Base-by-base conservation (phyloP, 345 rosid genomes). In the Eucalyptus brandiana region DNA sequence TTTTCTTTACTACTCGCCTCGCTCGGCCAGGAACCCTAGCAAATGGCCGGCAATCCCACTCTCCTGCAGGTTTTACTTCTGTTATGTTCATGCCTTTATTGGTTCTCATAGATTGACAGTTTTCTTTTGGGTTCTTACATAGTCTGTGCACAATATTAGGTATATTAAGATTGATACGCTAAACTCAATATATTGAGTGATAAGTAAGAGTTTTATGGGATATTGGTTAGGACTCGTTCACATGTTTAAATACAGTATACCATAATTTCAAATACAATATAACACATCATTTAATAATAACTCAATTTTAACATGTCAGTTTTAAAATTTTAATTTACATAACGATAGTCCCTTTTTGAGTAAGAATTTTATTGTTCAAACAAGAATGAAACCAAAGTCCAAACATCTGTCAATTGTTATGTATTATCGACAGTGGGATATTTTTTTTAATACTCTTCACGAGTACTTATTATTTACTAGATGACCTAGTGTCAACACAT, bases 31-130 rank as follows among this genome's bases (percentile, higher is more conserved):
- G 90, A 91, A 93, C 88, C 91, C 90, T 26, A 91, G 91, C 89
- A 96, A 96, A 87, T 97, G 98, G 98, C 99, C 99, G 65, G 51
- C 92, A 37, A 93, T 90, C 45, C 98, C 97, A 51, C 86, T 93
- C 26, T 86, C 92, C 83, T 93, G 93, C 94, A 96, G 98, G 98
- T 96, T 76, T 34, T 76, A 1, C 83, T 72, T 37, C 23, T 5
- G 44, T 28, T 6, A 89, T 9, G 62, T 34, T 87, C 65, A 58
- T 18, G 48, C 50, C 50, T 87, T 32, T 9, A 24, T 28, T 58
- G 42, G 60, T 87, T 56, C 69, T 40, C 72, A 11, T 89, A 90
- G 7, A 85, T 90, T 5, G 83, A 19, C 42, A 37, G 24, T 90
- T 90, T 86, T 91, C 92, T 44, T 91, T 90, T 32, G 28, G 45